Evolutionary conservation across 345 rosid species (phyloP), one percentile per base, ranked within the genome.

Genomic region (Gossypioides kirkii): DNA sequence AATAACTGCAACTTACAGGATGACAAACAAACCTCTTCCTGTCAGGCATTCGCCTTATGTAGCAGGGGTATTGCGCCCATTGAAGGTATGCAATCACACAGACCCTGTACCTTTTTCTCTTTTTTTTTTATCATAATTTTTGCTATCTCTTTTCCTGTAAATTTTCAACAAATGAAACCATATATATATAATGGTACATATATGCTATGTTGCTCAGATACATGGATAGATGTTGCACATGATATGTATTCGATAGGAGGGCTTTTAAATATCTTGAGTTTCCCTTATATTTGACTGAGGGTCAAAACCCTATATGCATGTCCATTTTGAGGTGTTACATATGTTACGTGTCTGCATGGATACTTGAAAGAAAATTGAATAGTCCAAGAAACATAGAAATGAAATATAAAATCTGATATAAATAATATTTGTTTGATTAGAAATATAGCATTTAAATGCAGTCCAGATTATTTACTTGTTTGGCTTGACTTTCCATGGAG

Each of bases 11-110:
- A 93, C 96, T 61, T 95, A 84, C 82, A 89, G 94, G 84, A 90
- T 95, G 97, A 85, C 96, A 26, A 91, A 87, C 77, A 95, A 95
- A 75, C 99, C 97, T 76, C 90, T 89, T 81, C 99, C 98, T 59
- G 86, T 84, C 45, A 84, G 93, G 77, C 97, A 93, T 83, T 93
- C 99, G 63, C 96, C 94, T 7, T 92, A 95, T 7, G 97, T 95
- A 7, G 79, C 90, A 7, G 91, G 91, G 17, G 78, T 93, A 54
- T 72, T 93, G 80, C 97, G 90, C 69, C 98, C 94, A 22, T 71
- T 93, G 67, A 91, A 88, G 96, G 98, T 90, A 84, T 74, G 75
- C 55, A 23, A 54, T 72, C 28, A 25, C 13, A 58, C 36, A 8
- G 2, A 58, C n/a, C 62, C 62, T 22, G 25, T 22, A 3, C 16